Base-by-base conservation (phyloP, 352 stramenopile species). In the Phytopythium chamaehyphon region DNA sequence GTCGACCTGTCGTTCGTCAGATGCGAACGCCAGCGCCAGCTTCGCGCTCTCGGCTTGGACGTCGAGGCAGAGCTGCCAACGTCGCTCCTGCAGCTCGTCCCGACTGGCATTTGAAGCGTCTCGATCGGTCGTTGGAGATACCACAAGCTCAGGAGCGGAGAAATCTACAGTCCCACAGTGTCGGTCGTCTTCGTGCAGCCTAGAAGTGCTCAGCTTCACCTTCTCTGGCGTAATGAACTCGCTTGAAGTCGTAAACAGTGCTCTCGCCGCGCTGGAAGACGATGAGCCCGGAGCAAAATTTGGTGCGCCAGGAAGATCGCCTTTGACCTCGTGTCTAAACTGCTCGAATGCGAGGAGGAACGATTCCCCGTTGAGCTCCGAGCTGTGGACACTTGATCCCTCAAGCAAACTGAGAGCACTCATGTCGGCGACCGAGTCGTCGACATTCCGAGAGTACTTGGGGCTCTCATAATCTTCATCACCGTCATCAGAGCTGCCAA, bases 401-500 rank as follows among this genome's bases (percentile, higher is more conserved):
- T 52, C 65, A 9, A 86, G 58, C 48, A 85, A 77, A 44, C 77
- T 86, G 37, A 83, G 43, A 2, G 59, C 19, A 33, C 68, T 84
- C 14, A 63, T 60, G 2, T 22, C 49, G 5, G 73, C 60, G 37
- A 75, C 18, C 46, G 22, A 21, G 24, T 47, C 37, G 26, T 49
- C 40, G 11, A 28, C 36, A 40, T 63, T 55, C 23, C 15, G 4
- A n/a, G 4, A 4, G 11, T 4, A 33, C 3, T n/a, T 0, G 7
- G 0, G 2, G 19, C 64, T 55, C 39, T 35, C 40, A 21, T 45
- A 11, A 9, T 59, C 66, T 1, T 66, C 47, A 5, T 79, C 69
- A 37, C 83, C 66, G 36, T 82, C 77, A 6, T 83, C 75, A 0
- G 72, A 86, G 37, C 69, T 77, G 33, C 77, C 71, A 21, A 89